phyloP scores from a whole-genome alignment of 352 stramenopile genomes.

The Globisporangium nodosum region DNA sequence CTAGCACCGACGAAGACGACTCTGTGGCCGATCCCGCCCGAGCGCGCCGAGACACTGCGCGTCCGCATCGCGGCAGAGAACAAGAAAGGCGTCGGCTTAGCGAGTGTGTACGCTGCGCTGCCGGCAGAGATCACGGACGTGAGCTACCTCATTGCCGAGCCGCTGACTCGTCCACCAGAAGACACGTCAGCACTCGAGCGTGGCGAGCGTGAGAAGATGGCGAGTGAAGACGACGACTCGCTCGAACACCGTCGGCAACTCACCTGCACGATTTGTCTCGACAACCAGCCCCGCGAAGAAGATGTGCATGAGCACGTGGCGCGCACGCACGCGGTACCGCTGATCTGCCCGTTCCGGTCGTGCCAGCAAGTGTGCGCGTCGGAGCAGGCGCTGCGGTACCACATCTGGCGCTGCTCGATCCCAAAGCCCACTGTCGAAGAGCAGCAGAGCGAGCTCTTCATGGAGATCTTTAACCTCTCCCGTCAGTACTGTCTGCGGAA shows the following conservation, averaged over 20 bases:
- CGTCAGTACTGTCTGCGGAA: conserved; percentile 75
- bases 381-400: conserved; percentile 62
- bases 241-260: conserved; percentile 20
- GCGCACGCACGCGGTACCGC: conserved; percentile 43
- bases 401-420: conserved; percentile 66
- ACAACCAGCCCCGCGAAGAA: conserved; percentile 9
- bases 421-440: conserved; percentile 51
- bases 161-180: conserved; percentile 25
- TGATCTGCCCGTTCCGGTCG: conserved; percentile 70
- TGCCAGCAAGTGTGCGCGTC: conserved; percentile 66
- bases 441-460: conserved; percentile 50
- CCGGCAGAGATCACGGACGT: conserved; percentile 51
- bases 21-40: conserved; percentile 51
- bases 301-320: conserved; percentile 59
- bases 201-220: conserved; percentile 32
- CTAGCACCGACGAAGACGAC: conserved; percentile 43
- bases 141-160: conserved; percentile 44
- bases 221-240: conserved; percentile 27
- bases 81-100: conserved; percentile 42
- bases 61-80: conserved; percentile 63
- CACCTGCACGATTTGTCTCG: conserved; percentile 52
- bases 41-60: conserved; percentile 35
- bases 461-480: conserved; percentile 71
- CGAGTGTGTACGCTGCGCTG: conserved; percentile 50
- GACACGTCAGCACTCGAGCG: conserved; percentile 42